Evolutionary conservation across 208 protist species (phyloP).

Genomic region (Leishmania braziliensis): DNA sequence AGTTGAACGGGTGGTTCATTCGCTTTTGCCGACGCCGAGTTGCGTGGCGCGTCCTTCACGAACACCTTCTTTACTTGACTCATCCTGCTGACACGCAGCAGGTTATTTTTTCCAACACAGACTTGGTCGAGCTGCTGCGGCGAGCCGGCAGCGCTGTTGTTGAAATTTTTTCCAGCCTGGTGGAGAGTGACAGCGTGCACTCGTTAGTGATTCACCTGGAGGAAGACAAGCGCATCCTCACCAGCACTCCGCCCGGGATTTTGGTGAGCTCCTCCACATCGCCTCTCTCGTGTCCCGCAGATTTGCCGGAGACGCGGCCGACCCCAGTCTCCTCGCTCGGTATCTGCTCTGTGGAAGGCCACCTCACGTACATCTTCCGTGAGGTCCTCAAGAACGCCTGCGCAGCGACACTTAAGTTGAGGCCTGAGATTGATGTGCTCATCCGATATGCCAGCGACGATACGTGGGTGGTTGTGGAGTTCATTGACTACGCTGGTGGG

Average conservation of each 20-base stretch:
- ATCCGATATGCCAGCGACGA: slow-evolving; percentile 61
- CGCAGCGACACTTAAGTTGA: slow-evolving; percentile 42
- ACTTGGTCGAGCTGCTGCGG: slow-evolving; percentile 53
- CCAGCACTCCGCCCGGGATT: slow-evolving; percentile 26
- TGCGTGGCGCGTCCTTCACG: slow-evolving; percentile 85
- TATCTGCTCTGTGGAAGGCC: slow-evolving; percentile 71
- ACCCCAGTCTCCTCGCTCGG: slow-evolving; percentile 1
- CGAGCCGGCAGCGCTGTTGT: slow-evolving; percentile 60
- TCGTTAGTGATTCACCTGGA: slow-evolving; percentile 60
- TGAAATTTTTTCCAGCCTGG: slow-evolving; percentile 56
- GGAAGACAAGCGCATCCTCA: slow-evolving; percentile 54
- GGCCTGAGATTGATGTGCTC: slow-evolving; percentile 35
- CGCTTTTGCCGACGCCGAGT: slow-evolving; percentile 81
- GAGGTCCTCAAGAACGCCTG: slow-evolving; percentile 91
- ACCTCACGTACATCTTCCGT: slow-evolving; percentile 78
- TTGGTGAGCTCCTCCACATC: slow-evolving; percentile 56
- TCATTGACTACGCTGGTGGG: slow-evolving; percentile 69
- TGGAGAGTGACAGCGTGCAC: slow-evolving; percentile 30
- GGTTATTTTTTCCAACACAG: slow-evolving; percentile 50
- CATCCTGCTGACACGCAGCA: slow-evolving; percentile 35
- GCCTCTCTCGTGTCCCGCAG: slow-evolving; percentile 20
- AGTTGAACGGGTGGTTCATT: slow-evolving; percentile 77
- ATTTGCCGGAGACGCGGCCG: slow-evolving; percentile 3
- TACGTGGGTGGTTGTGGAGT: slow-evolving; percentile 72
- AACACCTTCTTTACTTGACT: slow-evolving; percentile 75